phyloP scores from a whole-genome alignment of 1,284 basidiomycete species.

The Cronartium quercuum region DNA sequence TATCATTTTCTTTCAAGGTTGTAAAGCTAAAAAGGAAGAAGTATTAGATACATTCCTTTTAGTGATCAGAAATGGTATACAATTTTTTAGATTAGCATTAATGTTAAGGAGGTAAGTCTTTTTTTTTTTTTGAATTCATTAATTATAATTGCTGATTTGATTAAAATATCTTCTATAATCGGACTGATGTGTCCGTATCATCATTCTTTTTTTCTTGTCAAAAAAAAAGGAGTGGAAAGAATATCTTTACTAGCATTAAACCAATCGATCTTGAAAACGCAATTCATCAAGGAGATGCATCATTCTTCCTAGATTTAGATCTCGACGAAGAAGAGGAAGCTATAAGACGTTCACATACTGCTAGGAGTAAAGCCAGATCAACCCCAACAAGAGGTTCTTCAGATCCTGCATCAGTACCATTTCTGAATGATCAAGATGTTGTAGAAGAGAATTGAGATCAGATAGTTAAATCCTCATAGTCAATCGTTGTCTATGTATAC shows the following conservation, averaged over 20 bases:
- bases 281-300: slow-evolving; percentile 47
- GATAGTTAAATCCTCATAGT: neutral
- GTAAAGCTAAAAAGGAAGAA: slow-evolving; percentile 77
- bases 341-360: neutral
- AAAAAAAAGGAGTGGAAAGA: slow-evolving; percentile 71
- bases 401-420: slow-evolving; percentile 13
- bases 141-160: neutral
- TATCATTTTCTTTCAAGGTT: slow-evolving; percentile 73
- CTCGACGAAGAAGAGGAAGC: slow-evolving; percentile 58
- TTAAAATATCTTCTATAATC: neutral
- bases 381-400: neutral
- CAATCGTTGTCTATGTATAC: neutral
- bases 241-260: slow-evolving; percentile 81
- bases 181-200: neutral
- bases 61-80: slow-evolving; percentile 80
- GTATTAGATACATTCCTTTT: slow-evolving; percentile 81
- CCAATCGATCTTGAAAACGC: slow-evolving; percentile 73
- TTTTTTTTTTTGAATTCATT: slow-evolving; percentile 11
- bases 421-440: slow-evolving; percentile 7
- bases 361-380: neutral
- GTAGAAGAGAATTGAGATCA: neutral
- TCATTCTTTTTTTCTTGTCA: neutral
- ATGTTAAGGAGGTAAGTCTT: slow-evolving; percentile 76
- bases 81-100: slow-evolving; percentile 77
- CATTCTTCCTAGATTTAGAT: slow-evolving; percentile 57